These are phyloP conservation scores for Aquilaria yunnanensis DNA, from an alignment of 345 rosid species.

Conservation along the genomic window DNA sequence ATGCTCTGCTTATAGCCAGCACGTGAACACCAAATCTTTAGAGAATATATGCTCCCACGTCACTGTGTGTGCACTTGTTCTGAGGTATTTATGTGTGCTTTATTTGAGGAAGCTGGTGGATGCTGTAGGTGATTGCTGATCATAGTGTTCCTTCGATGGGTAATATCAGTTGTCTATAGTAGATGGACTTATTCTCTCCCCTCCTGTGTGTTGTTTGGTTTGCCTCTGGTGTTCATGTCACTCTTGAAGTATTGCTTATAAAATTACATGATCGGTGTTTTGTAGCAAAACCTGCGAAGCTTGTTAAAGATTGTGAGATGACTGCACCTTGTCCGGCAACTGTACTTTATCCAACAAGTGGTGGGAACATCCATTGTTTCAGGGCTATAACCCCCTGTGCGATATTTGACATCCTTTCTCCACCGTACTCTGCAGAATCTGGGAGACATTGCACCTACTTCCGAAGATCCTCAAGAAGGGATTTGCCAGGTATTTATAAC, in stretches of 20 bases:
- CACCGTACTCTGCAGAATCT: conserved; percentile 59
- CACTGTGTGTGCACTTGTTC: no score
- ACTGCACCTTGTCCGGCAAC: conserved; percentile 58
- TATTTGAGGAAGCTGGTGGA: no score
- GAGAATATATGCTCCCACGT: no score
- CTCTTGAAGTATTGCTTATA: no score
- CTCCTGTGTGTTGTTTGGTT: not conserved
- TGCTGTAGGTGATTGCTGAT: no score
- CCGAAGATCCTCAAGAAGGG: conserved; percentile 38
- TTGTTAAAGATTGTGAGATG: conserved; percentile 66
- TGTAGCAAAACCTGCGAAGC: conserved; percentile 77
- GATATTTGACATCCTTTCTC: conserved; percentile 61
- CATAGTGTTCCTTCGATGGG: no score
- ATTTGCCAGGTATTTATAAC: conserved; percentile 48
- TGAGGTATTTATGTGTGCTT: no score
- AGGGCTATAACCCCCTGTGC: conserved; percentile 73
- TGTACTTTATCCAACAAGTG: conserved; percentile 60
- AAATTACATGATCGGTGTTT: conserved; percentile 8
- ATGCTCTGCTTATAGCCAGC: no score
- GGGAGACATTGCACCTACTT: conserved; percentile 69
- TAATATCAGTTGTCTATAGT: no score
- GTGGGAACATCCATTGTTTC: conserved; percentile 86
- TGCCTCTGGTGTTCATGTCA: no score
- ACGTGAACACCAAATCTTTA: no score
- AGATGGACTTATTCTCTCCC: not conserved